These are phyloP conservation scores for Sarocladium oryzae DNA, from an alignment of 2,329 filamentous ascomycete species.

Conservation along the genomic window DNA sequence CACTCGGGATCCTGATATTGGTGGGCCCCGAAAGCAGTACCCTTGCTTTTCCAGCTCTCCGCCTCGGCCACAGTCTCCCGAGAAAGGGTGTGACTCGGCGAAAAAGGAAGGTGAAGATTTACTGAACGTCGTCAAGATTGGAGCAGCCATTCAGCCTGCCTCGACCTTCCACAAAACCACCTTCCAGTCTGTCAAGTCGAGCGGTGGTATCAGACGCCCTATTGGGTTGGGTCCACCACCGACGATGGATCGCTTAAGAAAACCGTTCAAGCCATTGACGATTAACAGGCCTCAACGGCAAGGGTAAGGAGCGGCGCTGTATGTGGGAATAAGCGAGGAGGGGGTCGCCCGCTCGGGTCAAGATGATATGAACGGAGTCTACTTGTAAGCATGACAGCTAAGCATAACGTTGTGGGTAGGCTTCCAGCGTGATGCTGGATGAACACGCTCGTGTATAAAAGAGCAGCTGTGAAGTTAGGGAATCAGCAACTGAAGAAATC, in stretches of 20 bases:
- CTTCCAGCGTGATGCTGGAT: background rate
- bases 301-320: background rate
- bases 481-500: background rate
- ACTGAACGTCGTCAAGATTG: conserved; percentile 5
- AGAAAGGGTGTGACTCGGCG: conserved; percentile 10
- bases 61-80: conserved; percentile 21
- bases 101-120: background rate
- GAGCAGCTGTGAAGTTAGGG: background rate
- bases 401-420: conserved; percentile 10
- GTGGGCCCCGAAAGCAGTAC: conserved; percentile 39
- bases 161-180: conserved; percentile 48
- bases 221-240: conserved; percentile 38
- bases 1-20: conserved; percentile 17
- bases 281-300: conserved; percentile 35
- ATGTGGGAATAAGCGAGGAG: background rate
- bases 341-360: background rate
- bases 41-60: conserved; percentile 54
- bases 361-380: background rate
- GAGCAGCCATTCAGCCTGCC: conserved; percentile 19
- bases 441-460: conserved; percentile 6
- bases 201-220: conserved; percentile 35
- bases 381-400: conserved; percentile 5
- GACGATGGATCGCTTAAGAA: conserved; percentile 43
- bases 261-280: conserved; percentile 52
- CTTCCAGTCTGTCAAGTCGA: conserved; percentile 31